Percentiles rank a stretch among this genome's conserved stretches.
phyloP scores from a whole-genome alignment of 2,329 filamentous ascomycete species.

The Laburnicola sp. region DNA sequence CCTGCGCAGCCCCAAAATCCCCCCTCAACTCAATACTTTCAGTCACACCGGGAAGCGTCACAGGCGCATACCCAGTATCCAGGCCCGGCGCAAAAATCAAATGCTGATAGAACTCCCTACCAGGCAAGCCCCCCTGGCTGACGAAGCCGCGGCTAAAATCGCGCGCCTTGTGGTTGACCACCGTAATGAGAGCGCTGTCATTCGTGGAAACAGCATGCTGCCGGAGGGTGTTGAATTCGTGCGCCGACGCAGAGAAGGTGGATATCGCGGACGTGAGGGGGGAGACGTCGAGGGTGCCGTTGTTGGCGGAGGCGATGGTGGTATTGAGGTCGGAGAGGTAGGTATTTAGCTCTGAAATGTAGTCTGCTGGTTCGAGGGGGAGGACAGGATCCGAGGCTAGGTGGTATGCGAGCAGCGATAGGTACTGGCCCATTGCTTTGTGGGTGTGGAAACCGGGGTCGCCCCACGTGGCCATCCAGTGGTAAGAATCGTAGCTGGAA shows the following conservation, averaged over 20 bases:
- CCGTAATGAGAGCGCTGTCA: constrained; percentile 33
- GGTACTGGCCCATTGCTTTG: constrained; percentile 54
- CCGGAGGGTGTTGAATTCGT: constrained; percentile 35
- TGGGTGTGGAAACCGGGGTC: constrained; percentile 57
- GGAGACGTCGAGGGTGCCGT: constrained; percentile 37
- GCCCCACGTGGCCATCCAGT: constrained; percentile 57
- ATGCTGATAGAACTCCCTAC: constrained; percentile 52
- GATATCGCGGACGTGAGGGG: constrained; percentile 42
- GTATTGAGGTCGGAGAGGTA: constrained; percentile 43
- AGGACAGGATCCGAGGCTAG: constrained; percentile 45
- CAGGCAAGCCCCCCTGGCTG: constrained; percentile 51
- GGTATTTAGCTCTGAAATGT: constrained; percentile 42
- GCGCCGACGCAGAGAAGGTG: constrained; percentile 38
- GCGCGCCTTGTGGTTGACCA: constrained; percentile 51
- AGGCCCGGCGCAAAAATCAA: constrained; percentile 53
- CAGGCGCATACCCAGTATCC: constrained; percentile 45
- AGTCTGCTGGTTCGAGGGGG: constrained; percentile 46
- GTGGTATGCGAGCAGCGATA: constrained; percentile 50
- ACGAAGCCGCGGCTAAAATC: constrained; percentile 54
- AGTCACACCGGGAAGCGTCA: constrained; percentile 45
- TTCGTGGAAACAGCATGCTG: constrained; percentile 32
- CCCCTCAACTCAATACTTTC: constrained; percentile 42
- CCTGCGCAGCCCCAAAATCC: constrained; percentile 34
- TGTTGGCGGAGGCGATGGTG: constrained; percentile 29
- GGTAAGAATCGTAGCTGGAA: constrained; percentile 53